These are phyloP conservation scores for Skeletonema menzelii DNA, from an alignment of 108 stramenopile species.

Conservation along the genomic window DNA sequence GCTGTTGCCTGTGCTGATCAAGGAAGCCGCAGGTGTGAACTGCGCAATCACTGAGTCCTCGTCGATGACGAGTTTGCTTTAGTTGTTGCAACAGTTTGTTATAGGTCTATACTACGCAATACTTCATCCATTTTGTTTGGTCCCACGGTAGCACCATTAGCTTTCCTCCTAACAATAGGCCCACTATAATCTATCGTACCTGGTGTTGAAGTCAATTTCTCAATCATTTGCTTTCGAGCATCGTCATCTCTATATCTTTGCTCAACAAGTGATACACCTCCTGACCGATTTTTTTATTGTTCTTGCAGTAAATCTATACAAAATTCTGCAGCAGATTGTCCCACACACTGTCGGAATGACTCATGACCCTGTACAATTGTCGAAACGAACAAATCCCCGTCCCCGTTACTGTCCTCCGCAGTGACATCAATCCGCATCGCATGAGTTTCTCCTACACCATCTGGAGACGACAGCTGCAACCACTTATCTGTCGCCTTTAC, in stretches of 20 bases:
- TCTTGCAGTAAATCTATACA: conserved; percentile 50
- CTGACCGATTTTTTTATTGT: background rate
- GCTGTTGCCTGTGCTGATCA: background rate
- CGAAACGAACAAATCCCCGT: conserved; percentile 13
- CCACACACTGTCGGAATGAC: conserved; percentile 64
- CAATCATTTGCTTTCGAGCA: conserved; percentile 49
- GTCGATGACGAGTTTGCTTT: background rate
- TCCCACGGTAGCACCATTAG: background rate
- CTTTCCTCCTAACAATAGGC: conserved; percentile 7
- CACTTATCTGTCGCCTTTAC: conserved; percentile 47
- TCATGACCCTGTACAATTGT: conserved; percentile 57
- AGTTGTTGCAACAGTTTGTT: background rate
- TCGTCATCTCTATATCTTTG: conserved; percentile 38
- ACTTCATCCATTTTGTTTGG: background rate
- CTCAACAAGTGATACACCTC: conserved; percentile 55
- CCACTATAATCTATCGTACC: conserved; percentile 64
- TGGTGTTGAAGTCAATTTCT: conserved; percentile 45
- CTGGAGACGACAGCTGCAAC: conserved; percentile 21
- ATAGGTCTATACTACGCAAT: background rate
- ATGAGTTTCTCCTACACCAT: conserved; percentile 55
- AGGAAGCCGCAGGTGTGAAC: background rate
- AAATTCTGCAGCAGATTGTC: conserved; percentile 67
- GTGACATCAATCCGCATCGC: conserved; percentile 72
- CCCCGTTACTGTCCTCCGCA: background rate
- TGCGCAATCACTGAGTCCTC: background rate